Evolutionary conservation across 139 green algal genomes (phyloP), one percentile per base, ranked within the genome.

Genomic region (Asterochloris sp.): DNA sequence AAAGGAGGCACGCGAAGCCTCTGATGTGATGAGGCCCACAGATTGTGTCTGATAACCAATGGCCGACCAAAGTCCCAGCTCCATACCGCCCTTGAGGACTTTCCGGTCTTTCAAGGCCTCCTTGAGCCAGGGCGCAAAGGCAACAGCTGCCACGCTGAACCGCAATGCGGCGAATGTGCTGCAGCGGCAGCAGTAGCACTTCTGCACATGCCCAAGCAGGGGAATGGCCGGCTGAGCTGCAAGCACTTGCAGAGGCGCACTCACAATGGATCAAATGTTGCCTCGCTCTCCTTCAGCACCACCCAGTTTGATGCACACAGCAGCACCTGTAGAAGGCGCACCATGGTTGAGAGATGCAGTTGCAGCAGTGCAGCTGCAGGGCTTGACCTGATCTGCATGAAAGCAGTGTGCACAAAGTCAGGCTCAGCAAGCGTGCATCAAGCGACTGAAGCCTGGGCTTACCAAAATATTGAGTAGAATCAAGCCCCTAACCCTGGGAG

Each of bases 1-100:
- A 74, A 97, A 94, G 60, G 84, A 91, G 19, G 89, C 92, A 24
- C 91, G 78, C 0, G 85, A 91, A 12, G 94, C 94, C 62, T 96
- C 91, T 10, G 92, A 93, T 71, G 88, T 88, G 9, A 90, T 67
- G 17, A 97, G 84, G 0, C 88, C 94, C 23, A 91, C 27, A 0
- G 86, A 79, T 80, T 97, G 94, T 63, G 85, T 81, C 12, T 89
- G 71, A 78, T 95, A 92, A 27, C 71, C 80, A 62, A 84, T 60
- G 14, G 87, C 86, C 0, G 79, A 89, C 62, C 79, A 91, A 12
- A 88, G 12, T 15, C 88, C 88, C 1, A 91, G 61, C 79, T 91
- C 88, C 0, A 88, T 1, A 38, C 88, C 88, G 10, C 74, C 88
- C n/a, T n/a, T 28, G 9, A 87, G 16, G 1, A 87, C 62, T 13